Percentiles rank a stretch among this genome's conserved stretches.
These are phyloP conservation scores for Cercospora sp. DNA, from an alignment of 2,329 filamentous ascomycete species.

Conservation along the genomic window DNA sequence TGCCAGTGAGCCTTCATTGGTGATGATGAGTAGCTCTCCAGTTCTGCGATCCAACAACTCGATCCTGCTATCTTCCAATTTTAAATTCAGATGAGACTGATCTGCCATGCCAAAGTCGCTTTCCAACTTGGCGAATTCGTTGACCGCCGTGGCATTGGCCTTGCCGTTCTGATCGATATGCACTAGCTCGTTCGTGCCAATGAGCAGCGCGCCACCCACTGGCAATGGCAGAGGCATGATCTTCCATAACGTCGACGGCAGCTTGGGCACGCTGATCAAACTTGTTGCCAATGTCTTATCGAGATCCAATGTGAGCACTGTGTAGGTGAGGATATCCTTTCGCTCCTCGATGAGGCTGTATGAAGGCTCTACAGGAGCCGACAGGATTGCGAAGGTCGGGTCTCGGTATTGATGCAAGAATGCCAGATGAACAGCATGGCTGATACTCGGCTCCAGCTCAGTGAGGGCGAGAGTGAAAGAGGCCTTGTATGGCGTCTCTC, in stretches of 20 bases:
- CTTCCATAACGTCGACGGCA: slow-evolving; percentile 83
- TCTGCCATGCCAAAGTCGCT: slow-evolving; percentile 84
- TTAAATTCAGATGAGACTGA: slow-evolving; percentile 76
- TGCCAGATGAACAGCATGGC: slow-evolving; percentile 85
- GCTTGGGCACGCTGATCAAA: slow-evolving; percentile 77
- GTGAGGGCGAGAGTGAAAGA: slow-evolving; percentile 93
- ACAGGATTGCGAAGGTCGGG: slow-evolving; percentile 93
- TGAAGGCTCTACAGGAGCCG: slow-evolving; percentile 72
- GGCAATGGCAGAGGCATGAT: slow-evolving; percentile 81
- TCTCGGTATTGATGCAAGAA: slow-evolving; percentile 97
- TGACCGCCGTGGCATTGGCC: slow-evolving; percentile 87
- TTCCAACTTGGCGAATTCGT: slow-evolving; percentile 78
- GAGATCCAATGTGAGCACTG: slow-evolving; percentile 91
- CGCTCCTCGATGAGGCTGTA: slow-evolving; percentile 70
- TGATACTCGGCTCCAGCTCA: slow-evolving; percentile 79
- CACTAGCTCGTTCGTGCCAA: slow-evolving; percentile 87
- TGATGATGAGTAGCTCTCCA: slow-evolving; percentile 80
- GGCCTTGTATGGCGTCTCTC: slow-evolving; percentile 71
- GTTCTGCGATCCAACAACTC: slow-evolving; percentile 73
- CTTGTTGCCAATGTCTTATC: slow-evolving; percentile 92
- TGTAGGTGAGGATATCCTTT: slow-evolving; percentile 84
- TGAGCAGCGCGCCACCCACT: slow-evolving; percentile 81
- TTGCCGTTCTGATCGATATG: slow-evolving; percentile 96
- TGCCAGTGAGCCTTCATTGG: slow-evolving; percentile 72
- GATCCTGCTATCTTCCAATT: slow-evolving; percentile 76